These are phyloP conservation scores for Pythium sukuiense DNA, from an alignment of 352 stramenopile genomes.

Conservation along the genomic window DNA sequence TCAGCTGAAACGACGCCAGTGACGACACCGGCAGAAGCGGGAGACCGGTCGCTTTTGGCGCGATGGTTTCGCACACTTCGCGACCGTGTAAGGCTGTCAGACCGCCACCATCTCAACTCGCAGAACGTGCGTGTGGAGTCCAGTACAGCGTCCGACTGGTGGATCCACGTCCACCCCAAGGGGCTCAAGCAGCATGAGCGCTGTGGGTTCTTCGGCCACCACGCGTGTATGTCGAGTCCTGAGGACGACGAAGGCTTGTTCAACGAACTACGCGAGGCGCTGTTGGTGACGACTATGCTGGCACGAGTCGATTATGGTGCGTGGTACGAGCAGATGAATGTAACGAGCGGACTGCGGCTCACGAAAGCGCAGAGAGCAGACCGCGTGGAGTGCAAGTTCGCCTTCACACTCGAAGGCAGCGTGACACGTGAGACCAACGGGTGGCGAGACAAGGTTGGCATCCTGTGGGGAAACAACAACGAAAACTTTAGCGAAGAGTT, in stretches of 20 bases:
- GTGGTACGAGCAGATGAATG: conserved; percentile 5
- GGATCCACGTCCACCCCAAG: conserved; percentile 15
- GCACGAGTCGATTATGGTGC: conserved; percentile 11
- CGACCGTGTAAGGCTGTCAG: conserved; percentile 5
- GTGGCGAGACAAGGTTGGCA: neutral
- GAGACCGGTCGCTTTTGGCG: neutral
- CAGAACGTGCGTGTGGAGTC: conserved; percentile 13
- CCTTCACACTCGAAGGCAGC: conserved; percentile 1
- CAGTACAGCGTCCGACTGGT: conserved; percentile 12
- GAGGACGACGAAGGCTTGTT: neutral
- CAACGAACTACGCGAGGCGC: conserved; percentile 10
- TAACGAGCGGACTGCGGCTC: conserved; percentile 9
- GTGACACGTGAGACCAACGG: neutral
- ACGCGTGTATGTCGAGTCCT: neutral
- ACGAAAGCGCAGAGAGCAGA: neutral
- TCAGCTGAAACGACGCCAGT: neutral
- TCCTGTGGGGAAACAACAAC: neutral
- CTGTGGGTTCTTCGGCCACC: conserved; percentile 8
- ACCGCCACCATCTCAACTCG: conserved; percentile 10
- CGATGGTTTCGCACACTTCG: conserved; percentile 11
- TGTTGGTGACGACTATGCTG: conserved; percentile 10
- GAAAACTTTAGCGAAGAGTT: conserved; percentile 10
- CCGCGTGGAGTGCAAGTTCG: neutral
- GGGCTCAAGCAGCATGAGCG: neutral
- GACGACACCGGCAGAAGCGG: neutral